These are phyloP conservation scores for Ramaria rubella DNA, from an alignment of 768 basidiomycete genomes.

Conservation along the genomic window DNA sequence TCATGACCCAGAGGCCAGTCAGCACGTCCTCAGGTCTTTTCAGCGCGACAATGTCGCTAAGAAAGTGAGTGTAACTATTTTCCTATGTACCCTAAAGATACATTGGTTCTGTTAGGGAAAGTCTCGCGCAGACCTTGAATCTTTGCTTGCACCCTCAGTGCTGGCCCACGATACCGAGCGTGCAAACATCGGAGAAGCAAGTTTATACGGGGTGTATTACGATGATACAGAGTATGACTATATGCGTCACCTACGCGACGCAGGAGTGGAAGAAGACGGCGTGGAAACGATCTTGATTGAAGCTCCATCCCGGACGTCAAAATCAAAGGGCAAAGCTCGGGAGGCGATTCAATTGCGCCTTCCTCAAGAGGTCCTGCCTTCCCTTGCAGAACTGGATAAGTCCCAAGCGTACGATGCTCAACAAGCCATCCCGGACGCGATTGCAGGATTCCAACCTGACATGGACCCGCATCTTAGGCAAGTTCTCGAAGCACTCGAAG, in stretches of 20 bases:
- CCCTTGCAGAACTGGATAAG: constrained; percentile 63
- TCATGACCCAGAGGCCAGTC: constrained; percentile 83
- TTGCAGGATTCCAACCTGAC: constrained; percentile 87
- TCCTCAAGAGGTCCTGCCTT: constrained; percentile 67
- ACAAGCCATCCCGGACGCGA: constrained; percentile 72
- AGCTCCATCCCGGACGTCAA: constrained; percentile 42
- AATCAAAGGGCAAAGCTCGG: constrained; percentile 34
- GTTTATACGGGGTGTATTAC: constrained; percentile 84
- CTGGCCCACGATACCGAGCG: constrained; percentile 39
- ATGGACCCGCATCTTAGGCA: constrained; percentile 96
- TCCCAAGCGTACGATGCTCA: constrained; percentile 61
- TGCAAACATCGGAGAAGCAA: constrained; percentile 76
- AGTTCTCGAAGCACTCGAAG: constrained; percentile 87
- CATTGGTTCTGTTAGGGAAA: constrained; percentile 50
- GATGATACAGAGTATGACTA: constrained; percentile 98
- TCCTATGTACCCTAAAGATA: constrained; percentile 7
- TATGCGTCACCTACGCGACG: constrained; percentile 87
- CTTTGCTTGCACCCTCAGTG: constrained; percentile 41
- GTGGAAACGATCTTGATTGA: constrained; percentile 78
- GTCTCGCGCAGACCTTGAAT: constrained; percentile 75
- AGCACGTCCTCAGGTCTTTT: constrained; percentile 84
- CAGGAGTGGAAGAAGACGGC: constrained; percentile 72
- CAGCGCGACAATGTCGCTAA: constrained; percentile 56
- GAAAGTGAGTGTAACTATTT: constrained; percentile 39
- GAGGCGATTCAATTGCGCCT: constrained; percentile 42